Evolutionary conservation across 1,139 yeast species (phyloP), one percentile per base, ranked within the genome.

Genomic region (Kluyveromyces sp.): DNA sequence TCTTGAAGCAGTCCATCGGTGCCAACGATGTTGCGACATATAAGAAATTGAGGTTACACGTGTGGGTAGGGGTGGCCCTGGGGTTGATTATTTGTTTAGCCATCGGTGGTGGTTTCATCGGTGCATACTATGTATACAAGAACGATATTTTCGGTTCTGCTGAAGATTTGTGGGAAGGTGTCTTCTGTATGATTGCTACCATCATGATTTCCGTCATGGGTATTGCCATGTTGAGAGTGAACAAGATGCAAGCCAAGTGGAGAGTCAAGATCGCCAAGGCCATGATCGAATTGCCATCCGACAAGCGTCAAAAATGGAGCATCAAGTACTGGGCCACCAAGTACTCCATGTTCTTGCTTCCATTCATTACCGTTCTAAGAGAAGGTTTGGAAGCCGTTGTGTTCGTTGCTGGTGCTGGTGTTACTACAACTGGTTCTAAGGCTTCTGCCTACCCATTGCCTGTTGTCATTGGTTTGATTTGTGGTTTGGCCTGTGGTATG

Each of bases 311-410:
- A 53, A 63, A 61, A 47, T 67, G 66, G 52, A 67, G 56, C 48
- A 28, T 70, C 29, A 66, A 71, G 15, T 67, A 61, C 53, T 50
- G 65, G 43, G 53, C 68, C n/a, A 67, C 78, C 61, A 82, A 81
- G 63, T 86, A 87, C 64, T 82, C 89, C 41, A 74, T 88, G 79
- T 86, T 82, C 52, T 65, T 87, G 47, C 70, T 88, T 54, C 96
- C 96, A 15, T 81, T 85, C 55, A 74, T 88, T 56, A 88, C 96
- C 25, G 83, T 88, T 44, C 72, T 88, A 51, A 79, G 96, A 71
- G 96, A 88, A 73, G 96, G 96, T 53, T 72, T 88, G 53, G 96
- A 88, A 71, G 96, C 95, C 2, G 92, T 88, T 43, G 90, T 87
- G 27, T 87, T 87, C 61, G 83, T 88, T 48, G 96, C 96, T 37